Evolutionary conservation across 2,329 filamentous ascomycete species (phyloP), one percentile per base, ranked within the genome.

Genomic region (Calonectria pteridis): DNA sequence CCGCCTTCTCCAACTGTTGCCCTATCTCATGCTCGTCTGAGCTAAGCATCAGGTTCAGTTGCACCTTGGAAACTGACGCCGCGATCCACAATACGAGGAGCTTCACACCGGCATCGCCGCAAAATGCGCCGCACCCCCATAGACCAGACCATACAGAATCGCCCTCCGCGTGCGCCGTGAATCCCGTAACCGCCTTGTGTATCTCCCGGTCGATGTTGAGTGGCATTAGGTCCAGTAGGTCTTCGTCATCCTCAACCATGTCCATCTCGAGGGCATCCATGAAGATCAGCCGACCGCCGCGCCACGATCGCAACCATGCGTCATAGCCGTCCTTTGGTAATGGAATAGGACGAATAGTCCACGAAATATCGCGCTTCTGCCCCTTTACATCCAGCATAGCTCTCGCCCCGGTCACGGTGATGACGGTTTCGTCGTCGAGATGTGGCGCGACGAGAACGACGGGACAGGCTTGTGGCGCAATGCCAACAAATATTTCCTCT

Each of bases 261-360:
- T 84, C 83, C 63, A 84, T 80, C 70, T 85, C 84, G 7, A 85
- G 71, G 0, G 83, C 83, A 40, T 85, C 84, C 83, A 85, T 84
- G 40, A 84, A 82, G 7, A 85, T 72, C 67, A 85, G 81, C 6
- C 77, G 77, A 7, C 82, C 81, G 6, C 82, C 80, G 14, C 37
- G 65, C 73, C 78, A 79, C 4, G 46, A 49, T 1, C 53, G 16
- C 1, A 50, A 26, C 59, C 29, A 78, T 62, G 11, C 28, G 28
- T 37, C 11, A 2, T 74, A 33, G 18, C 50, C 43, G 9, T 53
- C 40, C 0, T 31, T 18, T 6, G 31, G 10, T 2, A 55, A 7
- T 0, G 64, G 46, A 0, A 7, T 6, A 1, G 63, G 26, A 37
- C 55, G 64, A 26, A 29, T 6, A 1, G 53, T 59, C 82, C 80